Base-by-base conservation (phyloP, 164 flowering plant genomes). In the Stephania japonica region DNA sequence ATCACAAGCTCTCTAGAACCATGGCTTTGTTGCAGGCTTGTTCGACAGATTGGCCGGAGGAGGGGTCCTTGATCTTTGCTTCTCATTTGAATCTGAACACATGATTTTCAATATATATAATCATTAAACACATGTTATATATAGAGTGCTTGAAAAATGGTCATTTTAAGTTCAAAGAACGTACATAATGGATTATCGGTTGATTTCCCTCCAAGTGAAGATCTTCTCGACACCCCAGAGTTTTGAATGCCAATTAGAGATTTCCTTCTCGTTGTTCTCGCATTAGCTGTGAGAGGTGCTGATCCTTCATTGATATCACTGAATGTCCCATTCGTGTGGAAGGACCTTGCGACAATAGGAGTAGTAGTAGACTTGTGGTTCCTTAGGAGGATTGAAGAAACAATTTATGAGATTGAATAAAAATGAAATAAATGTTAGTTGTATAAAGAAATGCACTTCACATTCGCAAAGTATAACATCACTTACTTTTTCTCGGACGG, bases 401-500 rank as follows among this genome's bases (percentile, higher is more conserved):
- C 6, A 67, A 38, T 43, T 25, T 4, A 6, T 65, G 56, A 73
- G 65, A 50, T 21, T 27, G 7, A 67, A 67, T 32, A 4, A 2
- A 4, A 32, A 32, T 0, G 18, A n/a, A 13, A 8, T 4, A 32
- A 67, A 41, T 32, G 18, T 32, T 23, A 41, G 4, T 25, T 16
- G 27, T 4, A 6, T 41, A 66, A n/a, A n/a, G n/a, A n/a, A n/a
- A n/a, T 16, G 19, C 43, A 42, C 0, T 44, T 44, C 9, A 5
- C 1, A 67, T 7, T 16, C 25, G 23, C 10, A 21, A 18, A 65
- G 24, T 10, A 27, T 26, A 67, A 16, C 44, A 5, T 18, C 19
- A 13, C 77, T 0, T 73, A 94, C 99, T 90, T 89, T 79, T 83
- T 93, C 38, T 90, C 94, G n/a, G 96, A 83, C 64, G 94, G 94